Evolutionary conservation across 768 basidiomycete species (phyloP).

Genomic region (Boletus sp.): DNA sequence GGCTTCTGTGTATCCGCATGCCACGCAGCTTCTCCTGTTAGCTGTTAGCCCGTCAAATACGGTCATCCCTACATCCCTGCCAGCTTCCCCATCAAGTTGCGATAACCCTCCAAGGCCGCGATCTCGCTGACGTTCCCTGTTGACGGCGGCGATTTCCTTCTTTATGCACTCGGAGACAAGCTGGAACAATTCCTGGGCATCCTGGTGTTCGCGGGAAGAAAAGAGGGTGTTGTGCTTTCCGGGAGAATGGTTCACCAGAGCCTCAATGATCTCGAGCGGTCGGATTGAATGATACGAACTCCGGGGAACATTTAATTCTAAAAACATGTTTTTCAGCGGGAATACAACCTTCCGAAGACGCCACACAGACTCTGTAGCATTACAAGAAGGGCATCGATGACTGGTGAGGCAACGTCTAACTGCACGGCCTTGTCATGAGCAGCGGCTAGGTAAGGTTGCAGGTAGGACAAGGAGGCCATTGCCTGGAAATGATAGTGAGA

Average conservation of each 20-base stretch:
- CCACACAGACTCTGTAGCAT: conserved; percentile 58
- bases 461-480: conserved; percentile 79
- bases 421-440: conserved; percentile 75
- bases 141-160: conserved; percentile 73
- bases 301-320: conserved; percentile 65
- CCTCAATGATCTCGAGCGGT: conserved; percentile 68
- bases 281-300: conserved; percentile 60
- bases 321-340: conserved; percentile 2
- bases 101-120: conserved; percentile 65
- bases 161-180: conserved; percentile 87
- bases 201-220: conserved; percentile 91
- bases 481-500: conserved; percentile 50
- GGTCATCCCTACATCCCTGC: conserved; percentile 51
- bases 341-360: neutral
- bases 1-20: conserved; percentile 91
- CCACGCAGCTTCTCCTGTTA: conserved; percentile 80
- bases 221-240: conserved; percentile 64
- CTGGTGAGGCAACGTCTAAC: conserved; percentile 79
- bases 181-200: conserved; percentile 97
- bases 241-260: conserved; percentile 53
- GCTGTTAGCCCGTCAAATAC: conserved; percentile 91
- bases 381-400: conserved; percentile 75
- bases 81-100: conserved; percentile 17
- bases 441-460: conserved; percentile 75
- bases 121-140: conserved; percentile 66